Conservation (phyloP, 208 protist genomes). For the Strigomonas culicis region DNA sequence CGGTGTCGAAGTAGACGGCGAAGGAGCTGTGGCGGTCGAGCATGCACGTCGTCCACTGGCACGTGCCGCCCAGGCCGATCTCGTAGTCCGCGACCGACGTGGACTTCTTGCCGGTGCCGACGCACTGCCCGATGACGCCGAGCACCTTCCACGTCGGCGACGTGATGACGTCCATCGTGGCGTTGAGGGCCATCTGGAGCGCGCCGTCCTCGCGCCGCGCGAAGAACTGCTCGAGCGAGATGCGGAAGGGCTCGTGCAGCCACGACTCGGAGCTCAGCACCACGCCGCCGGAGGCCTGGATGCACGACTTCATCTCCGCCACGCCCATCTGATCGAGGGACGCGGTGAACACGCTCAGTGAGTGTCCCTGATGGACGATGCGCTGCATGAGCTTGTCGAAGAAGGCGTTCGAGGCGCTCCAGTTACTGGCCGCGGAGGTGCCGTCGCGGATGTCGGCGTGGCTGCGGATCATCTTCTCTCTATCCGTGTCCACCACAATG, state of each 20-base stretch:
- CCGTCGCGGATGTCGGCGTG: conserved; percentile 96
- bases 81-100: conserved; percentile 80
- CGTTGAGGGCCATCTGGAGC: conserved; percentile 94
- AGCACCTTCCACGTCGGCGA: conserved; percentile 95
- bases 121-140: conserved; percentile 92
- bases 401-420: conserved; percentile 76
- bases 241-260: conserved; percentile 93
- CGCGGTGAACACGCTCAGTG: conserved; percentile 96
- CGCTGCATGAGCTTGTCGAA: conserved; percentile 95
- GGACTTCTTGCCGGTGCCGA: conserved; percentile 92
- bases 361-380: conserved; percentile 93
- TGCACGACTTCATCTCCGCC: conserved; percentile 95
- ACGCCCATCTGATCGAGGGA: conserved; percentile 97
- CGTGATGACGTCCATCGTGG: conserved; percentile 94
- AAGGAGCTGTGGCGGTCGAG: conserved; percentile 93
- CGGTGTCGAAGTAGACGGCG: conserved; percentile 97
- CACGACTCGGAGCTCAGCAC: conserved; percentile 97
- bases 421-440: conserved; percentile 70
- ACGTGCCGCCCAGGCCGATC: conserved; percentile 97
- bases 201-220: conserved; percentile 67
- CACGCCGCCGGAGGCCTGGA: conserved; percentile 92
- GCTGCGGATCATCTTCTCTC: conserved; percentile 94
- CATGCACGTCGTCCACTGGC: conserved; percentile 96
- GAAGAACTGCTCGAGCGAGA: conserved; percentile 92
- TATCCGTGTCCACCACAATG: conserved; percentile 86